Evolutionary conservation across 129 eudicot genomes (phyloP).

Genomic region (Cynara cardunculus): DNA sequence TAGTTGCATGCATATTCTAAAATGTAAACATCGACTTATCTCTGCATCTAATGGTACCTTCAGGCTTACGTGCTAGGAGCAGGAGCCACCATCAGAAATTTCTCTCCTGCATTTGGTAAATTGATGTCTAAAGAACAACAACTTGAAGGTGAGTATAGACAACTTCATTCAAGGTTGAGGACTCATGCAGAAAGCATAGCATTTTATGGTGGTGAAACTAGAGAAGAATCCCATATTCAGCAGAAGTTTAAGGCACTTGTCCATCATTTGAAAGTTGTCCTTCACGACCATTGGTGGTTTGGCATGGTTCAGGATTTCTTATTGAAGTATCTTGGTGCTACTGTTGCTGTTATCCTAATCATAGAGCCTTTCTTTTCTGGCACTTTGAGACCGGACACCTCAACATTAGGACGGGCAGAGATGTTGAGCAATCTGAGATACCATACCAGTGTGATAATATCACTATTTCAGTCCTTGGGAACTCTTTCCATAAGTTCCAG

Average conservation of each 20-base stretch:
- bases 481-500: conserved; percentile 96
- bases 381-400: conserved; percentile 77
- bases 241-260: conserved; percentile 73
- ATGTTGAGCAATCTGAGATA: conserved; percentile 98
- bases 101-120: conserved; percentile 95
- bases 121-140: conserved; percentile 94
- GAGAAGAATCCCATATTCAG: conserved; percentile 97
- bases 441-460: conserved; percentile 95
- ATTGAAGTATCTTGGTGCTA: conserved; percentile 97
- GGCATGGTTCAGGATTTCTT: conserved; percentile 99
- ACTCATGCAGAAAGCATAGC: conserved; percentile 99
- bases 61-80: conserved; percentile 99
- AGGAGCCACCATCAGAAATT: conserved; percentile 85
- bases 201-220: conserved; percentile 90
- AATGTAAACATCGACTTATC: conserved; percentile 2
- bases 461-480: conserved; percentile 95
- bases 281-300: conserved; percentile 99
- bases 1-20: conserved; percentile 5
- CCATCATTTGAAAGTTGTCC: conserved; percentile 74
- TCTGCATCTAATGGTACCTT: conserved; percentile 17
- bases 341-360: conserved; percentile 94
- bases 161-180: conserved; percentile 93
- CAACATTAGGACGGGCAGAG: conserved; percentile 96
- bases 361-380: conserved; percentile 99
- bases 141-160: conserved; percentile 95